Conservation (phyloP, 2,329 filamentous ascomycete species). For the Phyllosticta citriasiana region DNA sequence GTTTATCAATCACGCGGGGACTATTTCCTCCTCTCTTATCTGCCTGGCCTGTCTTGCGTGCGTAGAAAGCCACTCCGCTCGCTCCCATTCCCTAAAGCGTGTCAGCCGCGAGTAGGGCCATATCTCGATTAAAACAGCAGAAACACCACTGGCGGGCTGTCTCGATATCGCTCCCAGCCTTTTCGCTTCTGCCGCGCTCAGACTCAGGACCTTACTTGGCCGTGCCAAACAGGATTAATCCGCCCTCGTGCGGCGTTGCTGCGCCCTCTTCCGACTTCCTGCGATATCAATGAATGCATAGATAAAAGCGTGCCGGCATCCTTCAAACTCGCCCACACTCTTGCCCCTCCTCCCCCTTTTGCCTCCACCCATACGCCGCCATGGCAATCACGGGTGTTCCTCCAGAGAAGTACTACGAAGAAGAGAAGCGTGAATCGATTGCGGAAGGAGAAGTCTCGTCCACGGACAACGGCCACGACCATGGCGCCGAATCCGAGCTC, state of each 20-base stretch:
- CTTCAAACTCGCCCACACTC: not conserved
- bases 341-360: not conserved
- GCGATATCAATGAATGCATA: not conserved
- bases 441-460: slow-evolving; percentile 4
- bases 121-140: not conserved
- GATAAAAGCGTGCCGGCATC: not conserved
- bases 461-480: slow-evolving; percentile 9
- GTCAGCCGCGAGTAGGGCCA: not conserved
- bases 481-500: slow-evolving; percentile 26
- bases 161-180: not conserved
- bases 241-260: not conserved
- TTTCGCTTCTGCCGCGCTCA: not conserved
- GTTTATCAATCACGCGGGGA: not conserved
- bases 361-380: not conserved
- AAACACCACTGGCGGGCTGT: not conserved
- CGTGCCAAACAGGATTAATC: not conserved
- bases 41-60: not conserved
- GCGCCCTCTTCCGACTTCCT: not conserved
- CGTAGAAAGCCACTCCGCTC: not conserved
- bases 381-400: slow-evolving; percentile 2
- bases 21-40: not conserved
- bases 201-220: not conserved
- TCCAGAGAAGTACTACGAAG: not conserved
- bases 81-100: not conserved
- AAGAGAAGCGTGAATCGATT: slow-evolving; percentile 7